Evolutionary conservation across 2,329 filamentous ascomycete species (phyloP), one percentile per base, ranked within the genome.

Genomic region (Dactylellina drechsleri): DNA sequence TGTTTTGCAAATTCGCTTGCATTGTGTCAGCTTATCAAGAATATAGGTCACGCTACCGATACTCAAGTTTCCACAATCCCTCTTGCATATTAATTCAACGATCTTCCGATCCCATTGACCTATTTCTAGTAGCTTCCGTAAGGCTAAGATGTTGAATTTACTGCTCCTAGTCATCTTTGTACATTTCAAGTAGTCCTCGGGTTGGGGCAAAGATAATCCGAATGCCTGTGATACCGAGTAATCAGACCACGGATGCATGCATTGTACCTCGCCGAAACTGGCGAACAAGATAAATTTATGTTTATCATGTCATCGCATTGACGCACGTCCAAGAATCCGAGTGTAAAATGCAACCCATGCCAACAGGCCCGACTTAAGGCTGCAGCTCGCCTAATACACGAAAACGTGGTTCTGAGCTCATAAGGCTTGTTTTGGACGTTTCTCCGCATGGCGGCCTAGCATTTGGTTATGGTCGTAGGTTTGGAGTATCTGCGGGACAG

Each of bases 301-400:
- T 23, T 23, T 36, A 36, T 36, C 5, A 36, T 43, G 47, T 66
- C 53, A 13, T 53, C 16, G 47, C 50, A 54, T 65, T 40, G 49
- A 57, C 36, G 31, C 8, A 47, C 10, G 47, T 60, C 49, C 28
- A 53, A 23, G 23, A 23, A 23, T 23, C 23, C 23, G 23, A 23
- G 4, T 23, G 23, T 2, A 31, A 28, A n/a, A 49, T 62, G 66
- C 58, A 53, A 15, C 16, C 47, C 10, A 52, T 31, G 13, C 31
- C 58, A n/a, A 72, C 60, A 49, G 56, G 62, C 61, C 61, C 36
- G 41, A 45, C 45, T 20, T 36, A 36, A 36, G 31, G n/a, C 47
- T 66, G 68, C 68, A 60, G 28, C 56, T 73, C 61, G 60, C 66
- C 56, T 70, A 70, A 70, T 16, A n/a, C 7, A 61, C 26, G 52